Evolutionary conservation across 345 rosid genomes (phyloP), one percentile per base, ranked within the genome.

Genomic region (Moricandia moricandioides): DNA sequence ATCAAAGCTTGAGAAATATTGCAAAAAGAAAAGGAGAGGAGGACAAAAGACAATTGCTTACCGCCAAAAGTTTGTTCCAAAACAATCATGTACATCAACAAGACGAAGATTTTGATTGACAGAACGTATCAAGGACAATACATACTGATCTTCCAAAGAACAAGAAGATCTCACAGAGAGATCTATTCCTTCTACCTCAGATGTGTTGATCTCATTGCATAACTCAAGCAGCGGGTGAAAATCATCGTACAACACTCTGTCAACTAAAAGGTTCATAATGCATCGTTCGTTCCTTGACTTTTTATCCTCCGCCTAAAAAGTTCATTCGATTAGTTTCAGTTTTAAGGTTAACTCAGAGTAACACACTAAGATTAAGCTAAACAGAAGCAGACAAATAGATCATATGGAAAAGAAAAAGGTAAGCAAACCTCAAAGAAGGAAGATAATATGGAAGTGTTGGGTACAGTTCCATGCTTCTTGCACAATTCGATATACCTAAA

Each of bases 101-200:
- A 64, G 33, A 10, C 88, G 85, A 57, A 94, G 96, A 83, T 88
- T 94, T 74, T 78, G 75, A 74, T 47, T 34, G 16, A 88, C 56
- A 31, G 88, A 81, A 71, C 78, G 88, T 78, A 89, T 83, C 81
- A 94, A 83, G 29, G 85, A 77, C 82, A 91, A 81, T 52, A 83
- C 90, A 77, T 76, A 62, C 54, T 84, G 90, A 77, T 86, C 97
- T 21, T 73, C 79, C 75, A 91, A 70, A 27, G 75, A 55, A 73
- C 88, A 87, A 4, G 84, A 83, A 5, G 91, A 84, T 71, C 88
- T 83, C 70, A 81, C 80, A 55, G 78, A 75, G 45, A 94, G 65
- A 54, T 90, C 92, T 17, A 94, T 87, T 14, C 83, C 90, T 70
- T 94, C 89, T 51, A 94, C 82, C 82, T 86, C 95, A 57, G 96